These are phyloP conservation scores for Leccinum longicurvipes DNA, from an alignment of 768 basidiomycete species.

Conservation along the genomic window DNA sequence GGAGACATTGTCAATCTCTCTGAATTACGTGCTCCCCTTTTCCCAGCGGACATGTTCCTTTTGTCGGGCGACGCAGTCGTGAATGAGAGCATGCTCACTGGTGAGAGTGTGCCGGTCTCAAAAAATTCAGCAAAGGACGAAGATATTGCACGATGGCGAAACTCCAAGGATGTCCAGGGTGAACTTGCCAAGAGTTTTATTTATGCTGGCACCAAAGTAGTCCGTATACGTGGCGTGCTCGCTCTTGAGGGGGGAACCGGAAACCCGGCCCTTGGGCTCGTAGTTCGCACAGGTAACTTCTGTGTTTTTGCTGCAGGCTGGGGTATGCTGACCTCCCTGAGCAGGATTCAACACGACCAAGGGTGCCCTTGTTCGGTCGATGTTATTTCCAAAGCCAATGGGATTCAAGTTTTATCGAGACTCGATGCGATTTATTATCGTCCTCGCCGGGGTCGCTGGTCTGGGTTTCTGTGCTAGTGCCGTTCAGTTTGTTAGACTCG, in stretches of 20 bases:
- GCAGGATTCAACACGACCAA: constrained; percentile 95
- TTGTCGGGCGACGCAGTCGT: constrained; percentile 96
- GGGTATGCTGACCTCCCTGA: constrained; percentile 8
- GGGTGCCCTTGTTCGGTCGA: constrained; percentile 91
- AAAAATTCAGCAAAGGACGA: constrained; percentile 84
- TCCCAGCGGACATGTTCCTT: constrained; percentile 90
- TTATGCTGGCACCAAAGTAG: constrained; percentile 87
- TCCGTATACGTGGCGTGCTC: constrained; percentile 72
- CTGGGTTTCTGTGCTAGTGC: constrained; percentile 91
- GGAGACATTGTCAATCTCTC: constrained; percentile 94
- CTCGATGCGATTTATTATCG: constrained; percentile 85
- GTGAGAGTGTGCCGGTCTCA: constrained; percentile 96
- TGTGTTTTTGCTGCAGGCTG: background rate
- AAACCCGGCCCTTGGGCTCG: constrained; percentile 72
- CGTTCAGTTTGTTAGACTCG: constrained; percentile 86
- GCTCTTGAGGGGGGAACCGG: constrained; percentile 49
- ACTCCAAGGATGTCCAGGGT: constrained; percentile 51
- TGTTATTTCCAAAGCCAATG: constrained; percentile 98
- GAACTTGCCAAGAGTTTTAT: constrained; percentile 82
- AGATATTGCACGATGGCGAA: constrained; percentile 67
- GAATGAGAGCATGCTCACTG: constrained; percentile 99
- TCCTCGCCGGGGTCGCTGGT: constrained; percentile 87
- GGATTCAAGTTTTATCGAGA: constrained; percentile 99
- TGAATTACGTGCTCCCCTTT: constrained; percentile 60
- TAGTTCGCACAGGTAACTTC: constrained; percentile 75